Evolutionary conservation across 257 asterid genomes (phyloP).

Genomic region (Forsythia suspensa): DNA sequence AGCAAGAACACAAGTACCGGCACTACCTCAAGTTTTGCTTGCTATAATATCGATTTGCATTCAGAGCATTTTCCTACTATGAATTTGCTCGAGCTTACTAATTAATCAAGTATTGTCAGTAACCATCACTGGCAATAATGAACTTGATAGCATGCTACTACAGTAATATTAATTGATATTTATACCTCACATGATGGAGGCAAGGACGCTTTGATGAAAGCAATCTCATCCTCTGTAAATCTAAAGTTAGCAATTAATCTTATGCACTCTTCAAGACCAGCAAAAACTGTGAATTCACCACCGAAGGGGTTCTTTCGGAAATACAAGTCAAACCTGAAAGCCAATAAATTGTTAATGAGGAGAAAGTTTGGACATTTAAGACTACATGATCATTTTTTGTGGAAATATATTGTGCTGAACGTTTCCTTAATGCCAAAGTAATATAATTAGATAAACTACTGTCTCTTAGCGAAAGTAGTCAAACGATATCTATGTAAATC

Average conservation of each 20-base stretch:
- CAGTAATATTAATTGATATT: slow-evolving; percentile 2
- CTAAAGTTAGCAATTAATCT: slow-evolving; percentile 80
- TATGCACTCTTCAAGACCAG: slow-evolving; percentile 96
- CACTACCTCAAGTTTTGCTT: neutral
- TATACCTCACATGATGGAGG: slow-evolving; percentile 88
- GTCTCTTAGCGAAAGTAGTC: neutral
- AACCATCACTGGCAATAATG: too few relatives aligned
- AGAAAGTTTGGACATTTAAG: slow-evolving; percentile 19
- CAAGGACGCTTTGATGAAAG: slow-evolving; percentile 60
- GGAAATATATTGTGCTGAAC: neutral
- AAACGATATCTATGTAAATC: neutral
- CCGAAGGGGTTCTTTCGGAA: slow-evolving; percentile 89
- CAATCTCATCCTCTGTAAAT: slow-evolving; percentile 80
- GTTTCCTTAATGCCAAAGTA: slow-evolving; percentile 11
- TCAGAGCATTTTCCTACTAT: neutral
- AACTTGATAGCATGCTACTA: too few relatives aligned
- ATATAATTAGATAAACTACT: slow-evolving; percentile 1
- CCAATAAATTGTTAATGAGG: slow-evolving; percentile 12
- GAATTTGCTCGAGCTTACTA: neutral
- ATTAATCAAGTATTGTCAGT: neutral
- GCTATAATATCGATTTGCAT: neutral
- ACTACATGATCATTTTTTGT: neutral
- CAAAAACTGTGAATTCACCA: slow-evolving; percentile 93
- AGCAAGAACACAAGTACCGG: neutral
- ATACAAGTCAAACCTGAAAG: slow-evolving; percentile 84